These are phyloP conservation scores for Amanita subjunquillea DNA, from an alignment of 768 basidiomycete genomes.

Conservation along the genomic window DNA sequence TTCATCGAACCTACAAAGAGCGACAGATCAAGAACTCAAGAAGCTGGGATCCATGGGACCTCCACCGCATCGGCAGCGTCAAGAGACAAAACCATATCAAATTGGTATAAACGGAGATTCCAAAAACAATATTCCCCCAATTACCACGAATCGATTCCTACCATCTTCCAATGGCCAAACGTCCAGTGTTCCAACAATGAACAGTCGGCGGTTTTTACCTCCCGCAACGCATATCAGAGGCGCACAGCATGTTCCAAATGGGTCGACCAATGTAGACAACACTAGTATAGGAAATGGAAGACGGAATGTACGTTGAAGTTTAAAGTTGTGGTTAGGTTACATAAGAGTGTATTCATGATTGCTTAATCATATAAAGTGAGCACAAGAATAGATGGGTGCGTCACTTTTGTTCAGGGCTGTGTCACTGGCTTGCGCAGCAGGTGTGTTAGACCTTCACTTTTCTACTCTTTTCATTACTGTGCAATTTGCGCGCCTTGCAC, in stretches of 20 bases:
- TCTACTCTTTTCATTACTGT: not conserved
- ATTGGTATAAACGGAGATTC: not conserved
- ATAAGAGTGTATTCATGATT: not conserved
- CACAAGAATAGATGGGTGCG: conserved; percentile 1
- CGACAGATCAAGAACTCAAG: conserved; percentile 11
- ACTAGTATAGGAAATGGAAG: not conserved
- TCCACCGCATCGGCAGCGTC: conserved; percentile 27
- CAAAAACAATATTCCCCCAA: not conserved
- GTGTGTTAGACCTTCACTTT: not conserved
- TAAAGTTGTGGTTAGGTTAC: not conserved
- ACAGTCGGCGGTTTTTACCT: conserved; percentile 10
- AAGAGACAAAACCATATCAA: not conserved
- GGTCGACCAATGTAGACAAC: not conserved
- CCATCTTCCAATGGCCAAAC: not conserved
- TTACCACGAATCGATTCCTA: conserved; percentile 4
- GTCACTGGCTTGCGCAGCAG: not conserved
- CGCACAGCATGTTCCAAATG: not conserved
- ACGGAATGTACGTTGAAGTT: not conserved
- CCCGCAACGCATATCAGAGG: conserved; percentile 5
- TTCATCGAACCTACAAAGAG: not conserved
- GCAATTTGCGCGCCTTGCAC: not conserved
- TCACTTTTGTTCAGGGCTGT: conserved; percentile 5
- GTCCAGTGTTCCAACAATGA: not conserved
- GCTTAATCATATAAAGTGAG: not conserved
- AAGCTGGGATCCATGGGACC: conserved; percentile 36